Evolutionary conservation across 2,329 filamentous ascomycete species (phyloP).

Genomic region (Penicillium janthinellum): DNA sequence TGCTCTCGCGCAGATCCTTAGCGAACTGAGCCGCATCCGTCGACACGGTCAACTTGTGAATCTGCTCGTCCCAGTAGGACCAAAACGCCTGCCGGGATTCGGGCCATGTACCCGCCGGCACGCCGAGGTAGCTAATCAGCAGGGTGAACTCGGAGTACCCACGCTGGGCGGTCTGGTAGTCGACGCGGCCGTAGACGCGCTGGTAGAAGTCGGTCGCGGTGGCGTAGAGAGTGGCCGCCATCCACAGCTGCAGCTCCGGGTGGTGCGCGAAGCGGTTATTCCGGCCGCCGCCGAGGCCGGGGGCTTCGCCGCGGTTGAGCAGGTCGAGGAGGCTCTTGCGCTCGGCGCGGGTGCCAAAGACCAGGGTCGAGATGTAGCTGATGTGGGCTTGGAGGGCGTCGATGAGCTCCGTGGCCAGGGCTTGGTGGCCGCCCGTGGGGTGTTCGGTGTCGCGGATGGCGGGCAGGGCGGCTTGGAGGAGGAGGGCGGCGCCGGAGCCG

Average conservation of each 20-base stretch:
- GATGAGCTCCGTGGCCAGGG: conserved; percentile 33
- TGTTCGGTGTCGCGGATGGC: conserved; percentile 23
- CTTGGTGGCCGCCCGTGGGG: conserved; percentile 15
- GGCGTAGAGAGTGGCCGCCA: conserved; percentile 39
- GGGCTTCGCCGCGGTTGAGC: conserved; percentile 26
- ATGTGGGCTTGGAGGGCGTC: conserved; percentile 34
- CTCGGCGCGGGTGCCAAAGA: conserved; percentile 35
- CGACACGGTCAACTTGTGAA: conserved; percentile 32
- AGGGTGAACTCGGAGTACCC: conserved; percentile 36
- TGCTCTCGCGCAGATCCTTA: conserved; percentile 29
- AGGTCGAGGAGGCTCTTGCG: conserved; percentile 33
- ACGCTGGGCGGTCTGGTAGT: conserved; percentile 34
- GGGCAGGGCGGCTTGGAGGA: conserved; percentile 39
- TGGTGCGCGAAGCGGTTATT: conserved; percentile 28
- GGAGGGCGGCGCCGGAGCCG: conserved; percentile 37
- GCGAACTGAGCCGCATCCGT: conserved; percentile 34
- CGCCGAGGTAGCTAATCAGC: conserved; percentile 30
- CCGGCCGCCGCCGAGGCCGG: conserved; percentile 24
- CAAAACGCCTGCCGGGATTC: conserved; percentile 36
- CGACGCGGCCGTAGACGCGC: conserved; percentile 37
- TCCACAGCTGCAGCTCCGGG: conserved; percentile 33
- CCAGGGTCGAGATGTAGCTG: conserved; percentile 38
- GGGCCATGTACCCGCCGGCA: conserved; percentile 36
- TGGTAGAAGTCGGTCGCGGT: conserved; percentile 42
- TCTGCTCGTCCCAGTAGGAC: conserved; percentile 40